Base-by-base conservation (phyloP, 768 basidiomycete species). In the Hebeloma cylindrosporum region DNA sequence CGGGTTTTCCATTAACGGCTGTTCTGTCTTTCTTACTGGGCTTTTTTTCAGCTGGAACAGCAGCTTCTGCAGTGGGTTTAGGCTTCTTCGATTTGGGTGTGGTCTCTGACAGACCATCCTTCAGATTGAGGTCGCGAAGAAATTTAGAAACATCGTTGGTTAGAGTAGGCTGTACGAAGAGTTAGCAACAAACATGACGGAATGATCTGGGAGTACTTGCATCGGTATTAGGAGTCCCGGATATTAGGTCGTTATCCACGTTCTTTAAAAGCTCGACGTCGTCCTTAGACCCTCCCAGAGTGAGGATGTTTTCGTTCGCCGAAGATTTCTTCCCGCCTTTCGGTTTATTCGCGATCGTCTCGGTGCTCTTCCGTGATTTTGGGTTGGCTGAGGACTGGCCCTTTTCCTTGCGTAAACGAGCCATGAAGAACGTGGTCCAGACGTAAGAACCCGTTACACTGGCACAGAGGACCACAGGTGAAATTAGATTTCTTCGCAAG, bases 71-170 rank as follows among this genome's bases (percentile, higher is more conserved):
- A n/a, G n/a, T n/a, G n/a, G n/a, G n/a, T n/a, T n/a, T 51, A 54
- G 4, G 39, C 50, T 40, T 50, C 21, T 52, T 59, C n/a, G n/a
- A 28, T 41, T 45, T 52, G 27, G 22, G 51, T 16, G n/a, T 21
- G 40, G 41, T 48, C 20, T 50, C 52, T 45, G 25, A 32, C 13
- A 35, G n/a, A 17, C 35, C 14, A 8, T 39, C 44, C 18, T 50
- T 40, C 42, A 68, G 53, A 34, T 70, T 67, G n/a, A 73, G 58
- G 7, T 57, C 67, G 43, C 72, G 71, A 36, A 77, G 57, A 53
- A 74, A 76, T 50, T 70, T 72, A 23, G 68, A 71, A 40, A 75
- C 67, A 58, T 75, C 78, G 41, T 69, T 69, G 17, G 69, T 54
- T 11, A 78, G 65, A 11, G 53, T 47, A 43, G 70, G 66, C 78